Percentiles rank a stretch among this genome's conserved stretches.
Conservation (phyloP, 2,329 filamentous ascomycete species). For the Xylariaceae sp. region DNA sequence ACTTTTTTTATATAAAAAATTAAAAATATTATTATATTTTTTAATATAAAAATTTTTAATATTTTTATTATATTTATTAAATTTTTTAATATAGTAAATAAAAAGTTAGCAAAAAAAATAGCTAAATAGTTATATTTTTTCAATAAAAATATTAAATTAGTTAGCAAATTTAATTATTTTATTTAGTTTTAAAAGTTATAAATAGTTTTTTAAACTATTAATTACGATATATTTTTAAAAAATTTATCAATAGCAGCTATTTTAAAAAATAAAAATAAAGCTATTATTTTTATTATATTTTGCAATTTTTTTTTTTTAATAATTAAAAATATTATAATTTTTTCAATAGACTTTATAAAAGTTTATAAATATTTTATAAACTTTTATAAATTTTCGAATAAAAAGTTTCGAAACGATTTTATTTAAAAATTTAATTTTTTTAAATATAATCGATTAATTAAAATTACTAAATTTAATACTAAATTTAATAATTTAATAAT, state of each 20-base stretch:
- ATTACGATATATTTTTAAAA: too few species aligned
- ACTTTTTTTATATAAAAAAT: not conserved
- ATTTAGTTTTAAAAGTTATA: too few species aligned
- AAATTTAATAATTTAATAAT: not conserved
- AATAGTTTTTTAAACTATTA: too few species aligned
- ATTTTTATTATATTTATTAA: not conserved
- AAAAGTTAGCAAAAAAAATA: too few species aligned
- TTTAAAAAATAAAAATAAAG: too few species aligned
- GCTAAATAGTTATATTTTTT: too few species aligned
- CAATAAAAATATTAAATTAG: too few species aligned
- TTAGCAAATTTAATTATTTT: too few species aligned
- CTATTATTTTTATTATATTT: not conserved
- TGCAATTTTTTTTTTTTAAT: too few species aligned
- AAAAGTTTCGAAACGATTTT: not conserved
- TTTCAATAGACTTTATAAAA: not conserved
- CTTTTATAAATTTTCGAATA: not conserved
- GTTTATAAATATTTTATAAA: not conserved
- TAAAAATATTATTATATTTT: not conserved
- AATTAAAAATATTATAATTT: not conserved
- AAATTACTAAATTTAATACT: not conserved
- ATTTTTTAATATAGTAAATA: not conserved
- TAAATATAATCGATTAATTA: not conserved
- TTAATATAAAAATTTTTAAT: not conserved
- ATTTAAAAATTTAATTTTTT: not conserved
- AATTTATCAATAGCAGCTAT: too few species aligned